Evolutionary conservation across 257 asterid genomes (phyloP).

Genomic region (Cynanchum wilfordii): DNA sequence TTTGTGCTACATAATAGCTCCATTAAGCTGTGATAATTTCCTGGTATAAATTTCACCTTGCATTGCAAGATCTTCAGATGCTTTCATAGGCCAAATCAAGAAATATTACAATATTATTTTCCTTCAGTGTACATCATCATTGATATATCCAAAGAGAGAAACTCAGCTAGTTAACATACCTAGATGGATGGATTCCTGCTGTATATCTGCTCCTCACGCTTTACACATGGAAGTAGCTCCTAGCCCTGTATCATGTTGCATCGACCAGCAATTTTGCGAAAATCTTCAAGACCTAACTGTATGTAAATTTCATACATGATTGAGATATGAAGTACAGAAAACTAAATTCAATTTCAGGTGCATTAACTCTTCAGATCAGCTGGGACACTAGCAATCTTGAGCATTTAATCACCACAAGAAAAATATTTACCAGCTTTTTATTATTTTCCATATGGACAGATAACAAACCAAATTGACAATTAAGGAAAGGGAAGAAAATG

Average conservation of each 20-base stretch:
- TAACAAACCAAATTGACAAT: neutral
- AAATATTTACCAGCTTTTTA: neutral
- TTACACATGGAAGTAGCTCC: constrained; percentile 25
- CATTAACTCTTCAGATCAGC: neutral
- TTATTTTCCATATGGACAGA: neutral
- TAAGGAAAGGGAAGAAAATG: neutral
- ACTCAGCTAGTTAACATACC: neutral
- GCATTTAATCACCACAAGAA: neutral
- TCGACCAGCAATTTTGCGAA: constrained; percentile 59
- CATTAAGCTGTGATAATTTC: no score
- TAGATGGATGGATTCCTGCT: neutral
- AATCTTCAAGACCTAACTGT: constrained; percentile 71
- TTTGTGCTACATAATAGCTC: no score
- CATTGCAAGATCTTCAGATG: no score
- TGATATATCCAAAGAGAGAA: neutral
- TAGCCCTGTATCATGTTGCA: constrained; percentile 60
- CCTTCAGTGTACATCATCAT: neutral
- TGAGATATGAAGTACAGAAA: neutral
- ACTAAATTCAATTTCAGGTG: neutral
- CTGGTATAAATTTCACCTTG: no score
- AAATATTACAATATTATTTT: neutral
- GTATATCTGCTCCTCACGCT: constrained; percentile 4
- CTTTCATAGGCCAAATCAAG: neutral
- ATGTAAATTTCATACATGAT: constrained; percentile 1
- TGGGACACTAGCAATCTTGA: neutral